These are phyloP conservation scores for Mollisiaceae sp. DNA, from an alignment of 2,329 filamentous ascomycete genomes.

Conservation along the genomic window DNA sequence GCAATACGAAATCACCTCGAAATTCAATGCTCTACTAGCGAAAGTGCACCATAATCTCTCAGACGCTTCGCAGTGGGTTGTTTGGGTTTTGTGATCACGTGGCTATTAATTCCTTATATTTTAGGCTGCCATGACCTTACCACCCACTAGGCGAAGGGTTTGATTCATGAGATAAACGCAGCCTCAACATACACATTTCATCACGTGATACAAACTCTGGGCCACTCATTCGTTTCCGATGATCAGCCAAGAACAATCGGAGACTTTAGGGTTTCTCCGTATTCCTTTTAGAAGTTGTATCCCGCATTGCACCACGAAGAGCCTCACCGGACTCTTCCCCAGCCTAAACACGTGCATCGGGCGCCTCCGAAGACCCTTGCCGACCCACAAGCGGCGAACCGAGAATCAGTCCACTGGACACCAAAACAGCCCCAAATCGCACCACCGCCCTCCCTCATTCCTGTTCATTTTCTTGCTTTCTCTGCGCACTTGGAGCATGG, in stretches of 20 bases:
- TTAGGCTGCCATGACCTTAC: too few species aligned
- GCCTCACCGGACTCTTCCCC: not conserved
- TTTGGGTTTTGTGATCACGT: too few species aligned
- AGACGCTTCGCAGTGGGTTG: too few species aligned
- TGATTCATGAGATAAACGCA: too few species aligned
- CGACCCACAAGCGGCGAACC: not conserved
- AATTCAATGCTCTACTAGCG: too few species aligned
- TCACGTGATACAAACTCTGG: not conserved
- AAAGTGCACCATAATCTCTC: too few species aligned
- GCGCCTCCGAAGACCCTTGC: not conserved
- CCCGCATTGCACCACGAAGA: not conserved
- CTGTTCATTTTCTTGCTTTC: not conserved
- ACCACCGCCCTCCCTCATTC: not conserved
- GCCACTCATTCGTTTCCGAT: too few species aligned
- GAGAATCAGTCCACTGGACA: slow-evolving; percentile 6
- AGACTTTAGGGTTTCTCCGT: not conserved
- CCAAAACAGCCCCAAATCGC: not conserved
- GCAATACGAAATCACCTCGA: too few species aligned
- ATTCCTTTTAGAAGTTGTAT: not conserved
- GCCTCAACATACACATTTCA: not conserved
- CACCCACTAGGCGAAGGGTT: not conserved
- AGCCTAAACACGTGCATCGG: slow-evolving; percentile 3
- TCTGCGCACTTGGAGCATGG: not conserved
- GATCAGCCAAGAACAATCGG: not conserved
- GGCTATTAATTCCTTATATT: too few species aligned